Evolutionary conservation across 108 stramenopile species (phyloP), one percentile per base, ranked within the genome.

Genomic region (Pseudonitzschia delicatissima): DNA sequence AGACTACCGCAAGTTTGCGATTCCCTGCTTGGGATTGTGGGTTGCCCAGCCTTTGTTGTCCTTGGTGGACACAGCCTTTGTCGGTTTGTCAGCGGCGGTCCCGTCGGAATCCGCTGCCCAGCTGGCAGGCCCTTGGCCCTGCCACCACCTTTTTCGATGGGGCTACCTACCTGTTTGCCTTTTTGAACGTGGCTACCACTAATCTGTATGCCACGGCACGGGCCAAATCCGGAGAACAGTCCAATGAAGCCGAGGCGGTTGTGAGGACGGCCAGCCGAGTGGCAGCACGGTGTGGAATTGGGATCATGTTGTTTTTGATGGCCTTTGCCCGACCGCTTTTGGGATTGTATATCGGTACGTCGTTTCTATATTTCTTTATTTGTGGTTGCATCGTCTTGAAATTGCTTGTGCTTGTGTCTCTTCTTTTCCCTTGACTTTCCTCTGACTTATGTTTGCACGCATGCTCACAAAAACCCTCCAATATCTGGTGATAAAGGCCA

Each of bases 141-240:
- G 90, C 90, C 61, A 91, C 90, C 15, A 91, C 93, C 8, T 90
- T 94, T 58, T 84, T 91, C 44, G 93, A 94, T 57, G 93, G 93
- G 18, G 85, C 90, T 11, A 84, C 85, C 59, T 94, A 88, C 60
- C 63, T 91, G 18, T 94, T 91, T 74, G 87, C 88, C 1, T 94
- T 94, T 69, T 51, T 94, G 48, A 94, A 94, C 71, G 90, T 94
- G 34, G 93, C 93, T 0, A 88, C 93, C 8, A 94, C 93, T 34
- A 94, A 94, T 69, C 55, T 94, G 36, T 94, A 87, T 64, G 85
- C 93, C 3, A 76, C 79, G 55, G 88, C 88, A 15, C 55, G 83
- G 63, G 88, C 92, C 2, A 67, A 77, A 44, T 42, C 33, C 12
- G 74, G 78, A 27, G 72, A 78, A 21, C 34, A 71, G 9, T 64